These are phyloP conservation scores for Leishmania turanica DNA, from an alignment of 208 protist species.

Conservation along the genomic window DNA sequence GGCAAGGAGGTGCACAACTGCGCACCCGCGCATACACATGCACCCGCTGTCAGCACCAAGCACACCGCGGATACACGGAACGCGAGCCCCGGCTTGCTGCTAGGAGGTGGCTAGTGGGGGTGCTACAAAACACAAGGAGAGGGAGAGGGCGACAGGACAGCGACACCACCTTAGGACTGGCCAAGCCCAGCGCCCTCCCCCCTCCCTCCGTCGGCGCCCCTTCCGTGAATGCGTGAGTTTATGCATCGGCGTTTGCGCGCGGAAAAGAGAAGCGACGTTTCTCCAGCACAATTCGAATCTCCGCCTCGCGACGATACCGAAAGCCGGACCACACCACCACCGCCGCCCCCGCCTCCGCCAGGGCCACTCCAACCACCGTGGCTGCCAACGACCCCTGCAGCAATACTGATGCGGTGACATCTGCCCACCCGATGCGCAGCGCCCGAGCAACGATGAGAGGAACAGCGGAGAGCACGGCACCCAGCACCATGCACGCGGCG, in stretches of 20 bases:
- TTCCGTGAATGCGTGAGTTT: neutral
- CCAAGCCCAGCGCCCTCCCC: neutral
- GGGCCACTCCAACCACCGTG: neutral
- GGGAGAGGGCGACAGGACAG: neutral
- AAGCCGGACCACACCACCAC: slow-evolving; percentile 15
- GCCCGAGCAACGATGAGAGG: slow-evolving; percentile 16
- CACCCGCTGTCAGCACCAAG: neutral
- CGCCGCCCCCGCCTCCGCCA: slow-evolving; percentile 6
- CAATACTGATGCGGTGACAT: slow-evolving; percentile 2
- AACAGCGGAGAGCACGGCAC: slow-evolving; percentile 12
- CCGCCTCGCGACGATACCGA: slow-evolving; percentile 23
- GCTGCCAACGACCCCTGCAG: neutral
- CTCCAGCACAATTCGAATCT: slow-evolving; percentile 31
- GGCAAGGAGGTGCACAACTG: neutral
- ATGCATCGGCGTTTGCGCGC: neutral
- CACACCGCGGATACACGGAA: neutral
- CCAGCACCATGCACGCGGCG: slow-evolving; percentile 26
- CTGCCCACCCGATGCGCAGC: slow-evolving; percentile 1
- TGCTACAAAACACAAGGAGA: neutral
- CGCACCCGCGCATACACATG: neutral
- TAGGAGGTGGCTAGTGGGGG: neutral
- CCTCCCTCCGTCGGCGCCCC: neutral
- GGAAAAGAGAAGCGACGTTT: neutral
- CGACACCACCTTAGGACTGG: neutral
- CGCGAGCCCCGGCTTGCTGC: neutral